These are phyloP conservation scores for Serendipita vermifera DNA, from an alignment of 768 basidiomycete species.

Conservation along the genomic window DNA sequence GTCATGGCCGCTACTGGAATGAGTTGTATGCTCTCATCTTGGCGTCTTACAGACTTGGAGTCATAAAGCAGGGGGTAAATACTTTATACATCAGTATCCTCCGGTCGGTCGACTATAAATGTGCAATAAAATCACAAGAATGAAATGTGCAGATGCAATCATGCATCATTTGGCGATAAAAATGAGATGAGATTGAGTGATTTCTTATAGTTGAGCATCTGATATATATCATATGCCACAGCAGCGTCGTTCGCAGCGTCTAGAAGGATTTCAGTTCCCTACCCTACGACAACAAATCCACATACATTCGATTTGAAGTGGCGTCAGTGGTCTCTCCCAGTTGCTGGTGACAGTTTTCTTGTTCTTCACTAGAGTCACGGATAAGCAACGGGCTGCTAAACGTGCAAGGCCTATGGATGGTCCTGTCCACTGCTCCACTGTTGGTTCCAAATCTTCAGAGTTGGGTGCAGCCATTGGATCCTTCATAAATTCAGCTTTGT, in stretches of 20 bases:
- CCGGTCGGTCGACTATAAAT: not conserved
- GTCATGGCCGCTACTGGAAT: constrained; percentile 21
- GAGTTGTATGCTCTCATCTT: not conserved
- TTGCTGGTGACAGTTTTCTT: constrained; percentile 39
- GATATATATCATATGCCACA: not conserved
- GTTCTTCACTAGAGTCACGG: constrained; percentile 52
- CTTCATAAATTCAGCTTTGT: too few species aligned
- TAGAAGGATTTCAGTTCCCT: constrained; percentile 46
- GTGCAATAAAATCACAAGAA: too few species aligned
- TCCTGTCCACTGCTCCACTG: too few species aligned
- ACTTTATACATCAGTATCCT: not conserved
- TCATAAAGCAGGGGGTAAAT: not conserved
- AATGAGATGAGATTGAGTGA: too few species aligned
- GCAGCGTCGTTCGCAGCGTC: constrained; percentile 59
- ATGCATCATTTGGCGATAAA: too few species aligned
- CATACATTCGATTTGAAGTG: constrained; percentile 59
- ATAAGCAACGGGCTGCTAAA: constrained; percentile 26
- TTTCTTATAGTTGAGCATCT: not conserved
- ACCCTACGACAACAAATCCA: constrained; percentile 32
- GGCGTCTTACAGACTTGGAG: not conserved
- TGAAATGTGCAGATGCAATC: too few species aligned
- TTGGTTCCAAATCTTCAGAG: not conserved
- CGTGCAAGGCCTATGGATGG: not conserved
- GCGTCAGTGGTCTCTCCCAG: constrained; percentile 43
- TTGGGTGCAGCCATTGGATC: not conserved